A percentile compares a stretch with the other conserved stretches of the same genome.
Evolutionary conservation across 2,329 filamentous ascomycete species (phyloP).

Genomic region (Xylaria sp.): DNA sequence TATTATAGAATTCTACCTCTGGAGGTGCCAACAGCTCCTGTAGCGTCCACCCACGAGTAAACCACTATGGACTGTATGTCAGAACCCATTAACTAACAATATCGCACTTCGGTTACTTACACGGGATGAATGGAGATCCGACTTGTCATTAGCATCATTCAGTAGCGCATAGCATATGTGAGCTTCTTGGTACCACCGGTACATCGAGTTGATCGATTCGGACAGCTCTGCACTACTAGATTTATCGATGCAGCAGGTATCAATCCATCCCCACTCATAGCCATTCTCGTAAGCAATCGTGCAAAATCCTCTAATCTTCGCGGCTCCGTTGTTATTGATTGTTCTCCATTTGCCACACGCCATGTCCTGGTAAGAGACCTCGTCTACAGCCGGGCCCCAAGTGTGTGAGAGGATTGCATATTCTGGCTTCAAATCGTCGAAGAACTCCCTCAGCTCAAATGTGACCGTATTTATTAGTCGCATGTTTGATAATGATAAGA

Average conservation of each 20-base stretch:
- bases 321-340: not conserved
- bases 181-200: not conserved
- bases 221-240: not conserved
- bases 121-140: not conserved
- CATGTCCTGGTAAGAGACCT: not conserved
- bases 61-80: not conserved
- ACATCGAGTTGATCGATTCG: not conserved
- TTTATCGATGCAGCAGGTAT: slow-evolving; percentile 1
- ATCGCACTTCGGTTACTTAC: not conserved
- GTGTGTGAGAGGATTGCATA: slow-evolving; percentile 1
- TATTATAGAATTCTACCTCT: not conserved
- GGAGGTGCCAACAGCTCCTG: not conserved
- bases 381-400: not conserved
- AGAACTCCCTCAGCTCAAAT: not conserved
- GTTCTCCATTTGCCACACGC: not conserved
- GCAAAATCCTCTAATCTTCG: not conserved
- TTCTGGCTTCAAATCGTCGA: not conserved
- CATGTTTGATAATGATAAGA: not conserved
- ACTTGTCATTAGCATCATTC: not conserved
- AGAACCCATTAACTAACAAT: not conserved
- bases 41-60: not conserved
- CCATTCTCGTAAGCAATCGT: not conserved
- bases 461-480: not conserved
- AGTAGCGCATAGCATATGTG: not conserved
- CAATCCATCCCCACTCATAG: not conserved